Evolutionary conservation across 1,284 basidiomycete species (phyloP).

Genomic region (Trametes sp.): DNA sequence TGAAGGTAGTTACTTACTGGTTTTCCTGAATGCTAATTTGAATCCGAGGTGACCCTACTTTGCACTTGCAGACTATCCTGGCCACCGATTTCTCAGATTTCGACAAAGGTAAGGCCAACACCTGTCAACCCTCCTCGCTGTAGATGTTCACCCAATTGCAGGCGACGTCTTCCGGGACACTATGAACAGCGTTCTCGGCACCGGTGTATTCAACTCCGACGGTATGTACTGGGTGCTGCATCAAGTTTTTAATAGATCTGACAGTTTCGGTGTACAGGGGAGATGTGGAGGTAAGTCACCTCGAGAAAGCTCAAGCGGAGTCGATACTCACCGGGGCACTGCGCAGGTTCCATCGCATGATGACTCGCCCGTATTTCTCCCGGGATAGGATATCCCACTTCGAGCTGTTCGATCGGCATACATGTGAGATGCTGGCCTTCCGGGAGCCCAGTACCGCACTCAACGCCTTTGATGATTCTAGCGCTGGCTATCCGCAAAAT

Average conservation of each 20-base stretch:
- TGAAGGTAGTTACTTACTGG: too few species aligned
- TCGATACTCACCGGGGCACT: not conserved
- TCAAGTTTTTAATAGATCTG: not conserved
- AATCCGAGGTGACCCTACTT: too few species aligned
- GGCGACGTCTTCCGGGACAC: conserved; percentile 24
- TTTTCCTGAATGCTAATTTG: too few species aligned
- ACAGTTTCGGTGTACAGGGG: conserved; percentile 26
- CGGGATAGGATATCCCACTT: conserved; percentile 31
- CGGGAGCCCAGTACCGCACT: not conserved
- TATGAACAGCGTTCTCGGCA: conserved; percentile 30
- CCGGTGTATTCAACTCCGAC: conserved; percentile 34
- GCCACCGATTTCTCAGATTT: conserved; percentile 30
- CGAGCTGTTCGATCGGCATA: conserved; percentile 28
- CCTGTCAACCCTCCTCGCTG: not conserved
- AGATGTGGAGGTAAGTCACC: conserved; percentile 40
- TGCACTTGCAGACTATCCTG: conserved; percentile 18
- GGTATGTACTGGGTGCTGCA: conserved; percentile 11
- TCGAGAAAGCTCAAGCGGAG: too few species aligned
- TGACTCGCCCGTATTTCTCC: conserved; percentile 38
- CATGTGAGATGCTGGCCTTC: conserved; percentile 3
- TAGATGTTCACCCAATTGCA: not conserved
- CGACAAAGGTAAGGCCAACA: conserved; percentile 25
- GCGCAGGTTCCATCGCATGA: conserved; percentile 40
- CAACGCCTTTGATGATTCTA: not conserved
- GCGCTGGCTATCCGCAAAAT: conserved; percentile 28